Conservation (phyloP, 1,284 basidiomycete genomes). For the Amylostereum areolatum region DNA sequence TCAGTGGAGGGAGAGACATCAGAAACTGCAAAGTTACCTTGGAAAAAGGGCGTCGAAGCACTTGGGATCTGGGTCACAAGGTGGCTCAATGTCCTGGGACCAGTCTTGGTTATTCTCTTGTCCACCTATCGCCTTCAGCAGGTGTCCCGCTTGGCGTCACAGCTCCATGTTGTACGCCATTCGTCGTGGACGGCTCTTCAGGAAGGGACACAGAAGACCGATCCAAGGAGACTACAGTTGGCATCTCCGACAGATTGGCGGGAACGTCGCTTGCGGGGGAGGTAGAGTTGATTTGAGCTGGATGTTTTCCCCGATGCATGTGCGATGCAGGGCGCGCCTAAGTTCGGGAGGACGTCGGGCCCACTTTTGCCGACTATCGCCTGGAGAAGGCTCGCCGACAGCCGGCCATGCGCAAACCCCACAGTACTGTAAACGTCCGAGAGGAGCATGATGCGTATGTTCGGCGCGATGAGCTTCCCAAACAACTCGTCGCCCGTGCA, state of each 20-base stretch:
- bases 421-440: conserved; percentile 88
- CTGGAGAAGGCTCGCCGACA: conserved; percentile 72
- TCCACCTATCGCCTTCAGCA: conserved; percentile 31
- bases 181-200: conserved; percentile 20
- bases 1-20: too few species aligned
- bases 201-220: conserved; percentile 26
- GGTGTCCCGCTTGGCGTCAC: conserved; percentile 7
- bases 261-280: conserved; percentile 28
- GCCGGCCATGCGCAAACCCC: conserved; percentile 77
- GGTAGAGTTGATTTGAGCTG: conserved; percentile 59
- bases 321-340: conserved; percentile 85
- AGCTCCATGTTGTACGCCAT: too few species aligned
- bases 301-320: conserved; percentile 83
- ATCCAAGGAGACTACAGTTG: conserved; percentile 39
- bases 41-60: conserved; percentile 81
- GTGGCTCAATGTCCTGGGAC: conserved; percentile 71
- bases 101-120: conserved; percentile 45
- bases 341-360: conserved; percentile 62
- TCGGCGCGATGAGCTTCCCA: conserved; percentile 78
- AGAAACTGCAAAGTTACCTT: too few species aligned
- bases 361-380: conserved; percentile 63
- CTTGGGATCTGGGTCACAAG: conserved; percentile 77
- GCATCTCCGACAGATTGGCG: conserved; percentile 39
- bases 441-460: conserved; percentile 78
- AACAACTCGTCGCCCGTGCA: too few species aligned